Evolutionary conservation across 305 asterid species (phyloP), one percentile per base, ranked within the genome.

Genomic region (Euphrasia arctica): DNA sequence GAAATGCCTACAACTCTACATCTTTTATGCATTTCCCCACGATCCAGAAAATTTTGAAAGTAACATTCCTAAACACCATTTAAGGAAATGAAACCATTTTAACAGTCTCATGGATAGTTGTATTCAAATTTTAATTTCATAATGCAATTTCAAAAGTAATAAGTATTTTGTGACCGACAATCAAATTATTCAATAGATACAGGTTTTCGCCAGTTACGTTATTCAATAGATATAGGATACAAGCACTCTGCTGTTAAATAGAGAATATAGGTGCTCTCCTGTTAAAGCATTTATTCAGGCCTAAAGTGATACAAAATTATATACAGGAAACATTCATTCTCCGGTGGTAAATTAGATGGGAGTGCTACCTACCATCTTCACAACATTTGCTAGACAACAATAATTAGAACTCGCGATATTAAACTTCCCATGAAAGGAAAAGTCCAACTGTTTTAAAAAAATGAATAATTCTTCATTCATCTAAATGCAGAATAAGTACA

Each of bases 371-470:
- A 42, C 49, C 49, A 42, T 55, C 63, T 54, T 52, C 48, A 22
- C 64, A 61, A 59, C 42, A 64, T 63, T 67, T 45, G 36, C 61
- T 60, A 9, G 29, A 60, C 48, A 29, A 54, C n/a, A 41, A 48
- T 59, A 29, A 63, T 9, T 58, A 51, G 25, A 64, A 27, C 14
- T 31, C 65, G 3, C 41, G n/a, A 42, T 42, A 42, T 42, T 42
- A 42, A 8, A 42, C n/a, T 42, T 42, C 49, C 49, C n/a, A 42
- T 42, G 62, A 50, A 56, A 50, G 62, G 34, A 60, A 58, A 68
- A 15, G 39, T 51, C 8, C 39, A 43, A 57, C 54, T 18, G 54
- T 54, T 51, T 31, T 25, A 6, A 52, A 52, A 41, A 50, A 18
- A 13, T 18, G 32, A 31, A 32, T 42, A 54, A 36, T 13, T 28